Conservation (phyloP, 1,139 yeast species). For the Geotrichum reessii region DNA sequence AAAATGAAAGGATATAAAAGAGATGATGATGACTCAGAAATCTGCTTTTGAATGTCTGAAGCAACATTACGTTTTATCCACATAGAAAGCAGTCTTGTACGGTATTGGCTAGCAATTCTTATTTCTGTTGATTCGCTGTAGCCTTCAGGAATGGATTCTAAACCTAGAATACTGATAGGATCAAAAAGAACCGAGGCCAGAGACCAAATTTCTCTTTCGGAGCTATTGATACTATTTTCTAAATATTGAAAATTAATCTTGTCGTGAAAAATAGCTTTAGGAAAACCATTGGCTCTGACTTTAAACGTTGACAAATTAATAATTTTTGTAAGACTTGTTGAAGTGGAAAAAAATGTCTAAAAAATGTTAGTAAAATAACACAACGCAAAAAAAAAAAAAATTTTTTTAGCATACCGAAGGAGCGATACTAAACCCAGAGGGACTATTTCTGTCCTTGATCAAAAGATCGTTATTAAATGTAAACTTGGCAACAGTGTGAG, state of each 20-base stretch:
- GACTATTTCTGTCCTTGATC: constrained; percentile 1
- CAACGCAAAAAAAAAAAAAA: not conserved
- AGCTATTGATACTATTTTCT: not conserved
- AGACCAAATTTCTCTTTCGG: constrained; percentile 39
- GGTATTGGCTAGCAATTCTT: constrained; percentile 38
- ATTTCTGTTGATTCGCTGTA: constrained; percentile 30
- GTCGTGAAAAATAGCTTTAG: constrained; percentile 21
- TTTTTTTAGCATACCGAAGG: not conserved
- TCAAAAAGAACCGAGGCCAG: constrained; percentile 59
- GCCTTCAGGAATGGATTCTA: constrained; percentile 22
- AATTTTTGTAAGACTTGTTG: not conserved
- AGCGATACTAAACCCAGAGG: constrained; percentile 13
- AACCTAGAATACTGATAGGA: constrained; percentile 30
- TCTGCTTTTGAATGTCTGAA: constrained; percentile 40
- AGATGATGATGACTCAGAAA: constrained; percentile 30
- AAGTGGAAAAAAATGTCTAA: not conserved
- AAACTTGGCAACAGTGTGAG: constrained; percentile 25
- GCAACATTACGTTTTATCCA: constrained; percentile 56
- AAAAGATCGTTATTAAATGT: constrained; percentile 21
- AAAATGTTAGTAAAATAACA: not conserved
- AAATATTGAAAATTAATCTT: constrained; percentile 22
- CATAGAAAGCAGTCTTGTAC: constrained; percentile 44
- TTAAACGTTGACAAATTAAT: not conserved
- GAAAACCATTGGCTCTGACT: constrained; percentile 21
- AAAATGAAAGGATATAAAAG: constrained; percentile 48